Percentiles rank a stretch among this genome's conserved stretches.
Evolutionary conservation across 345 rosid species (phyloP).

Genomic region (Murraya koenigii): DNA sequence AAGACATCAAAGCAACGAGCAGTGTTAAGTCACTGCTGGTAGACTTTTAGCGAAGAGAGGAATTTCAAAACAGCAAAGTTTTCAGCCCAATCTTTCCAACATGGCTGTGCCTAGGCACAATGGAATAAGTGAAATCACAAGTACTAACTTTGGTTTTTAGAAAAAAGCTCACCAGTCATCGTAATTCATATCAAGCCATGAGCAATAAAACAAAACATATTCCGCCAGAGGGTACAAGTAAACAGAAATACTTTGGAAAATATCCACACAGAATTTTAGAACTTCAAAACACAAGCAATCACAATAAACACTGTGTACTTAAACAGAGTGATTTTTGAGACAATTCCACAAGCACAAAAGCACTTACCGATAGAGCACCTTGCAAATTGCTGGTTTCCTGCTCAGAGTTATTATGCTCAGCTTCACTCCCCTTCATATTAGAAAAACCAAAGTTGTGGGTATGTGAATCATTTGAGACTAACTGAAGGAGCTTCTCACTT

Average conservation of each 20-base stretch:
- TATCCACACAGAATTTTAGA: not conserved
- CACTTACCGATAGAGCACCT: constrained; percentile 45
- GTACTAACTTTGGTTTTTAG: not conserved
- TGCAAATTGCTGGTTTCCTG: constrained; percentile 19
- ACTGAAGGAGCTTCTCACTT: constrained; percentile 85
- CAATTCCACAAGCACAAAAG: no score
- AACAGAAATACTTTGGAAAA: not conserved
- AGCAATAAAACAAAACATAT: no score
- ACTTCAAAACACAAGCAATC: not conserved
- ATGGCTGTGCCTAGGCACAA: not conserved
- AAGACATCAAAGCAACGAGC: not conserved
- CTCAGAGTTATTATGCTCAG: constrained; percentile 20
- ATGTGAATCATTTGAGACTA: constrained; percentile 52
- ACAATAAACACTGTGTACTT: not conserved
- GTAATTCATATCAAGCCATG: not conserved
- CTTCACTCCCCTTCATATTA: constrained; percentile 18
- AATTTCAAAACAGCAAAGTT: not conserved
- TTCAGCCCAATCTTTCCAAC: not conserved
- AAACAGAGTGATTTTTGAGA: not conserved
- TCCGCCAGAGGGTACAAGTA: not conserved
- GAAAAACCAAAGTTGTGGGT: constrained; percentile 19
- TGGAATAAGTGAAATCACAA: not conserved
- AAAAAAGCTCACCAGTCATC: not conserved
- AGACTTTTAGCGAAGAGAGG: not conserved
- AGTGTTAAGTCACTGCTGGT: not conserved